Percentiles rank a stretch among this genome's conserved stretches.
phyloP scores from a whole-genome alignment of 495 filamentous ascomycete species.

The Neurospora hispaniola region DNA sequence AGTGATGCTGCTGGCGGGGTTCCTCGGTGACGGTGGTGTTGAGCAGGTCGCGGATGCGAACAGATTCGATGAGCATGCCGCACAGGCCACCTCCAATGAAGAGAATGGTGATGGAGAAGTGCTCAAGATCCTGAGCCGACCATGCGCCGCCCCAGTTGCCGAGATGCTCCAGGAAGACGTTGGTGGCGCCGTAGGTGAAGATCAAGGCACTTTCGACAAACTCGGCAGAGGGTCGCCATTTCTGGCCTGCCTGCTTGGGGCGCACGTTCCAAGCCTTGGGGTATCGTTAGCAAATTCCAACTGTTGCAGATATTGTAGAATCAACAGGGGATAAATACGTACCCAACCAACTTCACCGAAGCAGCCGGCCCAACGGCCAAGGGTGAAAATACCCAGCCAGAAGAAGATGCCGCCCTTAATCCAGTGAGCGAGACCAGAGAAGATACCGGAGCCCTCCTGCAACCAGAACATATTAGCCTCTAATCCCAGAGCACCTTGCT shows the following conservation, averaged over 20 bases:
- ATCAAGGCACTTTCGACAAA: slow-evolving; percentile 83
- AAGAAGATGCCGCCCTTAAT: slow-evolving; percentile 98
- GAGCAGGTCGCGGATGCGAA: slow-evolving; percentile 54
- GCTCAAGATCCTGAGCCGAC: slow-evolving; percentile 75
- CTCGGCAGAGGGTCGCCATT: slow-evolving; percentile 67
- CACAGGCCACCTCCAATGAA: slow-evolving; percentile 92
- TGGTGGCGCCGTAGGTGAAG: slow-evolving; percentile 77
- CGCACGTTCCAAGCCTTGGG: slow-evolving; percentile 75
- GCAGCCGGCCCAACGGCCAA: slow-evolving; percentile 83
- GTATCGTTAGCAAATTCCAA: slow-evolving; percentile 9
- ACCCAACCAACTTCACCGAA: slow-evolving; percentile 89
- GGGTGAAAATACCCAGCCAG: slow-evolving; percentile 80
- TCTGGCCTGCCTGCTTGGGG: slow-evolving; percentile 51
- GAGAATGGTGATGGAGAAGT: slow-evolving; percentile 84
- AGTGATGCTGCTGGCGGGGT: slow-evolving; percentile 17
- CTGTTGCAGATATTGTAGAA: not conserved
- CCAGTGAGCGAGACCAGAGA: slow-evolving; percentile 86
- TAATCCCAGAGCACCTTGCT: slow-evolving; percentile 40
- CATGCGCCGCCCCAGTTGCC: slow-evolving; percentile 58
- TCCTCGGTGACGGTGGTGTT: slow-evolving; percentile 45
- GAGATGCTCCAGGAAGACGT: slow-evolving; percentile 90
- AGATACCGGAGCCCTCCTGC: slow-evolving; percentile 18
- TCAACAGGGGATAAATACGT: slow-evolving; percentile 9
- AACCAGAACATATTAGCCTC: not conserved
- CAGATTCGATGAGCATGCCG: slow-evolving; percentile 90